Evolutionary conservation across 2,329 filamentous ascomycete genomes (phyloP).

Genomic region (Penicillium hesseltinei): DNA sequence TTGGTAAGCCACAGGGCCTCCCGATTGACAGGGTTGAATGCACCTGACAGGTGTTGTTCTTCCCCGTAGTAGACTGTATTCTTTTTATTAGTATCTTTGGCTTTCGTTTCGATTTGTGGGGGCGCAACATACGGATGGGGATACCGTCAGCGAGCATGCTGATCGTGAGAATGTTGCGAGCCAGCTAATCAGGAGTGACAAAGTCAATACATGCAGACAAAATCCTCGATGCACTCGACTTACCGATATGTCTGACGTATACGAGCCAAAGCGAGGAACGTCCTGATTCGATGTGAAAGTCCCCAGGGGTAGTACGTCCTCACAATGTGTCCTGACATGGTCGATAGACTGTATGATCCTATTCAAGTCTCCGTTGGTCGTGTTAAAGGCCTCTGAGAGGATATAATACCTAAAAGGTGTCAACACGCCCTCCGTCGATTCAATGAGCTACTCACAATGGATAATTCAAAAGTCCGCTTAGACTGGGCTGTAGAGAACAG

Average conservation of each 20-base stretch:
- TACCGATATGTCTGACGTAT: slow-evolving; percentile 51
- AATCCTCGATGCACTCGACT: slow-evolving; percentile 1
- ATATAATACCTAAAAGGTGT: slow-evolving; percentile 31
- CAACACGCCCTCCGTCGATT: background rate
- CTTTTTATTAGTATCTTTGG: background rate
- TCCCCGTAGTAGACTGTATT: slow-evolving; percentile 60
- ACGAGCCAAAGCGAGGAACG: slow-evolving; percentile 53
- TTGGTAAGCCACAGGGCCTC: slow-evolving; percentile 57
- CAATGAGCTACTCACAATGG: slow-evolving; percentile 21
- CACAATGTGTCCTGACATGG: slow-evolving; percentile 3
- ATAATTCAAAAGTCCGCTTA: slow-evolving; percentile 51
- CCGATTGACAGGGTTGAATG: slow-evolving; percentile 49
- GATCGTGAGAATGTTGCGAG: slow-evolving; percentile 62
- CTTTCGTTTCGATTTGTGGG: background rate
- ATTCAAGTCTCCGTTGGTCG: slow-evolving; percentile 29
- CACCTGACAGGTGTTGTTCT: slow-evolving; percentile 59
- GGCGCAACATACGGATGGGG: slow-evolving; percentile 44
- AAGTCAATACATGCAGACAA: background rate
- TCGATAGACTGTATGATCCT: slow-evolving; percentile 18
- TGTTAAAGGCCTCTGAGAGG: slow-evolving; percentile 36
- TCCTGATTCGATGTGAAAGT: slow-evolving; percentile 62
- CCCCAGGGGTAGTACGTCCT: slow-evolving; percentile 47
- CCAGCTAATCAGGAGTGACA: slow-evolving; percentile 37
- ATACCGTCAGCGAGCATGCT: slow-evolving; percentile 61
- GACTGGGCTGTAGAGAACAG: slow-evolving; percentile 43